These are phyloP conservation scores for Chalara sp. DNA, from an alignment of 2,329 filamentous ascomycete species.

Conservation along the genomic window DNA sequence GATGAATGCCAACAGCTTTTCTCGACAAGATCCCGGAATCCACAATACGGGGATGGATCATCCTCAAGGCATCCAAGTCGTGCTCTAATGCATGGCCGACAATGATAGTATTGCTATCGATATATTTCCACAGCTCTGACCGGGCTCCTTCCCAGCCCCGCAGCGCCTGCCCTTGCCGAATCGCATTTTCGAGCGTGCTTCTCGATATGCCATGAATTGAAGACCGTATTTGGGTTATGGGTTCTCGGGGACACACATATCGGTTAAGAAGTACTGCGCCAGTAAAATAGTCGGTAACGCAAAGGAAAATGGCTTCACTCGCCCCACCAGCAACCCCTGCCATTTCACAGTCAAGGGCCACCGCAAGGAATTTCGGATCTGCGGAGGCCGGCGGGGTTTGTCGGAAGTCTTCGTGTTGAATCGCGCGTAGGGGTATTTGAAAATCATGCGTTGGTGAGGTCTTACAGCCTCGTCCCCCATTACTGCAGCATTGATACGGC, in stretches of 20 bases:
- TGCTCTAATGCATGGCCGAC: conserved; percentile 40
- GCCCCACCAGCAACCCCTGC: conserved; percentile 28
- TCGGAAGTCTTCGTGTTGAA: conserved; percentile 7
- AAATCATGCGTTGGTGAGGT: conserved; percentile 13
- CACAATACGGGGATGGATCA: conserved; percentile 35
- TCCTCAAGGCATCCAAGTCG: conserved; percentile 37
- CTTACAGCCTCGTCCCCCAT: conserved; percentile 5
- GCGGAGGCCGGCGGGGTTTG: conserved; percentile 7
- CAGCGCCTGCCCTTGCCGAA: conserved; percentile 26
- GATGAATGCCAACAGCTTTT: conserved; percentile 24
- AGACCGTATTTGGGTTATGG: conserved; percentile 32
- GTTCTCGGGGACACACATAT: conserved; percentile 31
- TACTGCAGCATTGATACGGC: conserved; percentile 12
- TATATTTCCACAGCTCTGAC: conserved; percentile 32
- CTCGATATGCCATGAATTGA: conserved; percentile 33
- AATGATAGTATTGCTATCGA: conserved; percentile 38
- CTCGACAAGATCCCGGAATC: conserved; percentile 37
- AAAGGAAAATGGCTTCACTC: conserved; percentile 30
- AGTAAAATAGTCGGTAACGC: conserved; percentile 38
- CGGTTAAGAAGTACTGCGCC: conserved; percentile 38
- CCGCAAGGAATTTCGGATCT: conserved; percentile 23
- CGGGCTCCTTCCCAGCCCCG: conserved; percentile 37
- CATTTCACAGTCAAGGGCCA: conserved; percentile 44
- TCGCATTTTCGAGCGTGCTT: conserved; percentile 26
- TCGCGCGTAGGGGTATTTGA: conserved; percentile 5